phyloP scores from a whole-genome alignment of 2,329 filamentous ascomycete species.

The Aspergillus hiratsukae region DNA sequence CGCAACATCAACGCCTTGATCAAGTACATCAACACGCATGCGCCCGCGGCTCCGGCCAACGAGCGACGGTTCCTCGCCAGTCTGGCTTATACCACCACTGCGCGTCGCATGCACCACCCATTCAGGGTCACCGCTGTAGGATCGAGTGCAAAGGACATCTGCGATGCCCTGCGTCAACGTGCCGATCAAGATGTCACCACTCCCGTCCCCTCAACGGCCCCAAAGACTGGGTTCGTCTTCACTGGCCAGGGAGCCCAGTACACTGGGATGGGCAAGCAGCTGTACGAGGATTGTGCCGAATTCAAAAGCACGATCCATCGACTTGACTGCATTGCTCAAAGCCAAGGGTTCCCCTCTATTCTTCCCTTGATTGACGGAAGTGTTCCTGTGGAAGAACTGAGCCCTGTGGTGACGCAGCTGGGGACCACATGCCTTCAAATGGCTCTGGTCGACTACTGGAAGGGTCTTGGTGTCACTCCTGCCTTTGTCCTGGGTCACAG shows the following conservation, averaged over 20 bases:
- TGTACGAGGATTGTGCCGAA: conserved; percentile 28
- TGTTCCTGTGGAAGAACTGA: conserved; percentile 26
- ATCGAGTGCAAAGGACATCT: conserved; percentile 25
- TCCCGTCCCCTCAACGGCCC: conserved; percentile 24
- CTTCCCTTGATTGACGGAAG: conserved; percentile 32
- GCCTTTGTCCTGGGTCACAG: conserved; percentile 41
- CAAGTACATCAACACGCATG: conserved; percentile 49
- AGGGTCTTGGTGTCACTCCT: conserved; percentile 33
- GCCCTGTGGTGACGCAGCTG: conserved; percentile 32
- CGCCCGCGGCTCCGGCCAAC: conserved; percentile 16
- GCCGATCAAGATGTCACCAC: conserved; percentile 21
- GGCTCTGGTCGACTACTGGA: conserved; percentile 34
- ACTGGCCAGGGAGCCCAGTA: conserved; percentile 40
- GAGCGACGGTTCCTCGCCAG: conserved; percentile 46
- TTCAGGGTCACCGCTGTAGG: conserved; percentile 32
- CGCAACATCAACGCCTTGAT: conserved; percentile 54
- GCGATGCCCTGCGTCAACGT: conserved; percentile 22
- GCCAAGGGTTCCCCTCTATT: conserved; percentile 35
- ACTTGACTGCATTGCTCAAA: conserved; percentile 29
- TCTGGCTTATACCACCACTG: conserved; percentile 63
- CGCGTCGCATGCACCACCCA: conserved; percentile 43
- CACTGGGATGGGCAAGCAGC: conserved; percentile 32
- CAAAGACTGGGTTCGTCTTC: conserved; percentile 33
- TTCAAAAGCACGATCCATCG: conserved; percentile 30
- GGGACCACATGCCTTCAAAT: conserved; percentile 39